Evolutionary conservation across 1,284 basidiomycete species (phyloP), one percentile per base, ranked within the genome.

Genomic region (Leucoagaricus sp.): DNA sequence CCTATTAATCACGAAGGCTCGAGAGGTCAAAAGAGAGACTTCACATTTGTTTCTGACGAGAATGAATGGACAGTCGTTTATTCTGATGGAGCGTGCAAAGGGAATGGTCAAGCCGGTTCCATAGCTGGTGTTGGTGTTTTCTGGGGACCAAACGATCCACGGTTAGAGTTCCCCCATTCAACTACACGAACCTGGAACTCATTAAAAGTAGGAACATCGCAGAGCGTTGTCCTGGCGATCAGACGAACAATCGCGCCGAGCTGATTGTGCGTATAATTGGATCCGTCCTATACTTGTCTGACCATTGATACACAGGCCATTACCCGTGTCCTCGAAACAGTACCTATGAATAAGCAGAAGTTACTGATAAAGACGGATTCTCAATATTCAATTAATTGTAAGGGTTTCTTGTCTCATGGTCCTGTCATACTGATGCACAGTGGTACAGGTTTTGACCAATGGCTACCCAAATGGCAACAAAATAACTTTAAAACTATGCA

Each of bases 241-340:
- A 95, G 67, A 95, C 93, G 0, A 96, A 96, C 67, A 95, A 96
- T 61, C 79, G 91, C 12, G 93, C 91, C 2, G 93, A 96, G 68
- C 77, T 96, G 26, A 86, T 91, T 61, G 92, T 89, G 58, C 45
- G 17, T 19, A 21, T 17, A 23, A 29, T 19, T 29, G n/a, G n/a
- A n/a, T n/a, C n/a, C n/a, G n/a, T n/a, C 54, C 45, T 48, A 33
- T 38, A 40, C 41, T n/a, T 21, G 29, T n/a, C 29, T 36, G 19
- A 49, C 31, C 21, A 40, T 26, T 52, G 33, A 21, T 41, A 44
- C 60, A 15, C 47, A 93, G 89, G 92, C 91, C 2, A 89, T 94
- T 60, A 73, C 87, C 15, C 85, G 89, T 10, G 79, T 86, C 17
- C 75, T 94, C 4, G 87, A 93, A 67, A 82, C 81, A 0, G 76